Evolutionary conservation across 2,329 filamentous ascomycete genomes (phyloP), one percentile per base, ranked within the genome.

Genomic region (Cercospora sojina): DNA sequence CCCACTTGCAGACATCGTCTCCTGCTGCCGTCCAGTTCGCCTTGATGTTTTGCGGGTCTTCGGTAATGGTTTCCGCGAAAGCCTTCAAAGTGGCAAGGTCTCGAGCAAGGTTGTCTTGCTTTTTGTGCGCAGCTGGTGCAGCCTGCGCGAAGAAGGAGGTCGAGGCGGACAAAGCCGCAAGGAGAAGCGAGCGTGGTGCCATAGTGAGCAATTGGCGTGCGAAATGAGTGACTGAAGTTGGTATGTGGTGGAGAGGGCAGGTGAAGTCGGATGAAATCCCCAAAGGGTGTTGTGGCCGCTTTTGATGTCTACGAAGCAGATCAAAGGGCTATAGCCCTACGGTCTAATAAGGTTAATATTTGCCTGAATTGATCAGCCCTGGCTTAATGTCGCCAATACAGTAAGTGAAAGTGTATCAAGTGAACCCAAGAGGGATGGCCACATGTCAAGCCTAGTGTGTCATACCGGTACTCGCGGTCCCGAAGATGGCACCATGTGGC

Each of bases 41-140:
- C 18, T n/a, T 38, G 38, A 64, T 56, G 55, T 59, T 58, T 3
- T 57, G 25, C 6, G 60, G 60, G 47, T 70, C 68, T n/a, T 51
- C 38, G 13, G 64, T 66, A 53, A 66, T 41, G 9, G 56, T 70
- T 32, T 64, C 13, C n/a, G 56, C 68, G 51, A 68, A 70, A 16
- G 59, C 55, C 18, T n/a, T 35, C 9, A 70, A 58, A 9, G 64
- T 67, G 8, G 35, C 47, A 1, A 27, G 53, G 61, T 69, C 66
- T 23, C 68, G 51, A 20, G 49, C 49, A 31, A 68, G 58, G 43
- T 67, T 59, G 55, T 31, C 35, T 43, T 53, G 18, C 53, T 41
- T 9, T 41, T 12, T 29, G 53, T 55, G 35, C 8, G 62, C 12
- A 27, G 58, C 35, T 47, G 58, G 57, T 25, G 23, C 58, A 12